Evolutionary conservation across 2,329 filamentous ascomycete genomes (phyloP).

Genomic region (Cucurbitaria berberidis): DNA sequence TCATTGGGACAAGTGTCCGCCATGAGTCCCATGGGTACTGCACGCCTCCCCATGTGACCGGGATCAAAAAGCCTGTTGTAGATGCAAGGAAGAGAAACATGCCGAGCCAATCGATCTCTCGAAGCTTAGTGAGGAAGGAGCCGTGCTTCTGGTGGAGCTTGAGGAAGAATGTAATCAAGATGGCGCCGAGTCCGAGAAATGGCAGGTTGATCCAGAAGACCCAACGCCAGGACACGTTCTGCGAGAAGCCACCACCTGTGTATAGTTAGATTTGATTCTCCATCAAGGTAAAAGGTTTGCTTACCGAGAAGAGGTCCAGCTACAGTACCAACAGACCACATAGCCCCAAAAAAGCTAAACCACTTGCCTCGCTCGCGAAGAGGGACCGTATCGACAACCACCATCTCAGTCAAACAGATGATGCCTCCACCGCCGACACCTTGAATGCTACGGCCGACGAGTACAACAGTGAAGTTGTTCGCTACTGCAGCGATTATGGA

Average conservation of each 20-base stretch:
- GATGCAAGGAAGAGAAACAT: conserved; percentile 66
- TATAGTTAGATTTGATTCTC: conserved; percentile 1
- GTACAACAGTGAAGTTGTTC: conserved; percentile 47
- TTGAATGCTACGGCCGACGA: conserved; percentile 49
- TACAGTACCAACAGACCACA: conserved; percentile 64
- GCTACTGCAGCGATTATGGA: conserved; percentile 47
- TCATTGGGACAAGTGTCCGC: conserved; percentile 66
- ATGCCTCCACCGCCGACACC: conserved; percentile 53
- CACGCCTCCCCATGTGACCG: conserved; percentile 69
- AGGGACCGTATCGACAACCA: conserved; percentile 56
- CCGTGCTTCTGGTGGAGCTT: conserved; percentile 57
- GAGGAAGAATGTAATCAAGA: conserved; percentile 60
- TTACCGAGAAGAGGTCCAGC: conserved; percentile 54
- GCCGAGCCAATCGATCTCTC: conserved; percentile 68
- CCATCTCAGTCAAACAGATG: conserved; percentile 51
- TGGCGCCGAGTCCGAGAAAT: conserved; percentile 58
- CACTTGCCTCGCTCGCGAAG: conserved; percentile 52
- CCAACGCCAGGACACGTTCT: conserved; percentile 64
- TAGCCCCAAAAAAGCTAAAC: conserved; percentile 50
- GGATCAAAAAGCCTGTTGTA: conserved; percentile 65
- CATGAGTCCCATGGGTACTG: conserved; percentile 69
- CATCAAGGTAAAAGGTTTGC: background rate
- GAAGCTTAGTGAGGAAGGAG: conserved; percentile 57
- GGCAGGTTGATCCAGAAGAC: conserved; percentile 71
- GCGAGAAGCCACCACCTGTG: conserved; percentile 59